phyloP scores from a whole-genome alignment of 73 alveolate genomes.

The Tetrahymena borealis region DNA sequence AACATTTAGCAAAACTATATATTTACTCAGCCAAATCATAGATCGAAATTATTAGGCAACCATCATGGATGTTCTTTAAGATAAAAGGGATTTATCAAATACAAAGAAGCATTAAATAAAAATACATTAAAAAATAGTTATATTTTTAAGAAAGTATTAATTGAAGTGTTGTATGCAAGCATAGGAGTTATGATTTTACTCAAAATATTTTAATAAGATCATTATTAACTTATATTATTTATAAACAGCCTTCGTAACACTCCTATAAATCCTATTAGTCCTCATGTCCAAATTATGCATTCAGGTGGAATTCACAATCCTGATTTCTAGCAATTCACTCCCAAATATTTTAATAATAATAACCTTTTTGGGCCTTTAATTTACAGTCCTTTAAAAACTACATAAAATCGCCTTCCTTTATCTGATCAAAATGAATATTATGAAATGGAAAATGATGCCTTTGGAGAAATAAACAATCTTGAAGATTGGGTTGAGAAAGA shows the following conservation, averaged over 20 bases:
- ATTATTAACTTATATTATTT: neutral
- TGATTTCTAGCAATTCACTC: neutral
- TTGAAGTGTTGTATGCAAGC: too few relatives aligned
- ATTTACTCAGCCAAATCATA: too few relatives aligned
- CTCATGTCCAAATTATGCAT: neutral
- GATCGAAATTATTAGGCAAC: too few relatives aligned
- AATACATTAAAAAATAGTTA: too few relatives aligned
- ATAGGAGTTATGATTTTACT: too few relatives aligned
- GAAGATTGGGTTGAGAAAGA: neutral
- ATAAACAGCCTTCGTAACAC: neutral
- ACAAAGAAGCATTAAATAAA: too few relatives aligned
- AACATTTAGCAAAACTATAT: too few relatives aligned
- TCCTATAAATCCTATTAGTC: neutral
- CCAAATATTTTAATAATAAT: neutral
- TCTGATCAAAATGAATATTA: too few relatives aligned
- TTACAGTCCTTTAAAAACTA: neutral
- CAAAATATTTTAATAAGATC: neutral
- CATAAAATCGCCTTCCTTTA: too few relatives aligned
- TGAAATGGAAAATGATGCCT: neutral
- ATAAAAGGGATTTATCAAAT: too few relatives aligned
- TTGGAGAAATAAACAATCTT: neutral
- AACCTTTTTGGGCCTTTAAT: neutral
- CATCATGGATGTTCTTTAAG: too few relatives aligned
- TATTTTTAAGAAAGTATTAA: too few relatives aligned
- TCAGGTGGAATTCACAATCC: neutral